Base-by-base conservation (phyloP, 1,284 basidiomycete species). In the Boletus hoseneyae region DNA sequence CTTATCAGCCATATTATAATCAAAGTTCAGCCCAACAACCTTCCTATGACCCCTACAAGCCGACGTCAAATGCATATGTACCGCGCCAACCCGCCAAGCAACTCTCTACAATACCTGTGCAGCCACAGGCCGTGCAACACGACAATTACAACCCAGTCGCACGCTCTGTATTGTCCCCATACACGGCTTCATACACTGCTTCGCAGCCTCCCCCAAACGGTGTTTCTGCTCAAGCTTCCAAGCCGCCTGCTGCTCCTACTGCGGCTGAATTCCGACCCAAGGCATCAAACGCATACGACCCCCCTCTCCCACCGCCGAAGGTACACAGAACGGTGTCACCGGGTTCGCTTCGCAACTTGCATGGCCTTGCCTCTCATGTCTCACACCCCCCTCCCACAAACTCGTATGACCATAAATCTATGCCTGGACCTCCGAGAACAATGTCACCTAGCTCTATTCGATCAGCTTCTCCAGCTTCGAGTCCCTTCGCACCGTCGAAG, bases 231-330 rank as follows among this genome's bases (percentile, higher is more conserved):
- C 61, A 63, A 32, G 49, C 62, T 44, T 65, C 74, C 6, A 70
- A 76, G 34, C 57, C 65, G 7, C 54, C 68, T 30, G 63, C 63
- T 13, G 62, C 71, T 5, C 68, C 74, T 30, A 58, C 72, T 1
- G 61, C 63, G 1, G 56, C 70, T 53, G 56, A 67, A 68, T 71
- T 78, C 63, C 67, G 87, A 47, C 84, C 86, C 15, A 85, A 82
- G 64, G 70, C 79, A 18, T 74, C 71, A 18, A 87, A 90, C 59
- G 88, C 89, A 1, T 91, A 90, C 58, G 88, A 91, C 56, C 88
- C 88, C 13, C 88, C 88, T 23, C 77, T 91, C 48, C 83, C 80
- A 18, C 72, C 77, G 6, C 71, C 74, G 16, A 80, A 77, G 59
- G 68, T 73, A 13, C 59, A 61, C 30, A 63, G 64, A 38, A 53